Percentiles rank a stretch among this genome's conserved stretches.
phyloP scores from a whole-genome alignment of 257 asterid species.

The Catharanthus roseus region DNA sequence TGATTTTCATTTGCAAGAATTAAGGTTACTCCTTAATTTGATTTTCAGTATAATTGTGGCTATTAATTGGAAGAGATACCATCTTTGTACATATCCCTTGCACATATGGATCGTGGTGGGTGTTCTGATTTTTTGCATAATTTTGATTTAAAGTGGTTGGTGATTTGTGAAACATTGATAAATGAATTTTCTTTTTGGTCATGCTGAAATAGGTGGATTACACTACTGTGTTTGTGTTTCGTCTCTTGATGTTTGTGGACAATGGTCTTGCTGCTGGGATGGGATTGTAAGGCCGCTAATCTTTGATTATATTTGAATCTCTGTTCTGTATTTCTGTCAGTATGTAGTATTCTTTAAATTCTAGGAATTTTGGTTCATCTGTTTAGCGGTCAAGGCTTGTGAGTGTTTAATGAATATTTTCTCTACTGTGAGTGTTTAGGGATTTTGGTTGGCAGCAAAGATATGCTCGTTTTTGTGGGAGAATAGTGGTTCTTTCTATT shows the following conservation, averaged over 20 bases:
- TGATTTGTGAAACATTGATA: background rate
- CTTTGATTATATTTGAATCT: background rate
- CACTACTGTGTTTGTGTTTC: constrained; percentile 70
- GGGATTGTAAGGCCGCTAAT: constrained; percentile 76
- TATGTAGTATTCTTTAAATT: background rate
- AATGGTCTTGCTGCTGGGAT: constrained; percentile 92
- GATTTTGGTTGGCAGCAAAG: constrained; percentile 97
- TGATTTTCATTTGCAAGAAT: constrained; percentile 4
- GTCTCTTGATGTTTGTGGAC: constrained; percentile 93
- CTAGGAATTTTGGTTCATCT: background rate
- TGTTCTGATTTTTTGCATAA: constrained; percentile 10
- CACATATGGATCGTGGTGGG: constrained; percentile 99
- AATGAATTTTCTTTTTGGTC: background rate
- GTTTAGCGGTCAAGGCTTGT: background rate
- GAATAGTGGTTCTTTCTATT: constrained; percentile 71
- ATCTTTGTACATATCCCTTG: constrained; percentile 66
- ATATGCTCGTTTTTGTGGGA: constrained; percentile 77
- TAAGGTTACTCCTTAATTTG: constrained; percentile 31
- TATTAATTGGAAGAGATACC: constrained; percentile 82
- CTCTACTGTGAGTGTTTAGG: constrained; percentile 31
- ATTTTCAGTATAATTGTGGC: constrained; percentile 68
- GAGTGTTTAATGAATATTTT: background rate
- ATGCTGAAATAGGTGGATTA: constrained; percentile 68
- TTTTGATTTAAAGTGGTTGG: background rate
- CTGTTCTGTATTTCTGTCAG: background rate